Evolutionary conservation across 2,329 filamentous ascomycete genomes (phyloP), one percentile per base, ranked within the genome.

Genomic region (Exophiala phaeomuriformis): DNA sequence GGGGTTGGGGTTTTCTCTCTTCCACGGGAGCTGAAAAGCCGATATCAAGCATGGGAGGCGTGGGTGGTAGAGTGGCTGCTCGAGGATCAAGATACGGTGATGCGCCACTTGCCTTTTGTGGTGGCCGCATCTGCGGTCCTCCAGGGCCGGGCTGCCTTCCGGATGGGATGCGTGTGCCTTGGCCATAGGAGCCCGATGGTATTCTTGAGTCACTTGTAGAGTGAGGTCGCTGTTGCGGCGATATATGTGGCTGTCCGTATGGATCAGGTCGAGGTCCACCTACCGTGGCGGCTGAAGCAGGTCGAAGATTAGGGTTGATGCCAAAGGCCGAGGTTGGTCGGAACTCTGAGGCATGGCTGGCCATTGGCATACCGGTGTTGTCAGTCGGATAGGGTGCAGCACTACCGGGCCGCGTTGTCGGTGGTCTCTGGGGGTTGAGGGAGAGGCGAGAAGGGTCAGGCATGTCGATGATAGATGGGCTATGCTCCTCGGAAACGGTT

Each of bases 21-120:
- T 75, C 72, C 32, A 71, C 63, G 6, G 74, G 74, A 39, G 74
- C 74, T 29, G 72, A 72, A 55, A 71, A 76, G 29, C 74, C 74
- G 57, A 76, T 71, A 57, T 76, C 73, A 29, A 75, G 57, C 35
- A 72, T 65, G 39, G 67, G 61, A 39, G 64, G 63, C 44, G 66
- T 63, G 33, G 61, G 63, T 44, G 56, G 60, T 58, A 50, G 53
- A 5, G 48, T 52, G 29, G 46, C 41, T 42, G 47, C 47, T 19
- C 50, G 47, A 7, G 55, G 50, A 9, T 54, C 47, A 29, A 57
- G 50, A 51, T 62, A 56, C 3, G 60, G 60, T 30, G 60, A 62
- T 8, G 47, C 28, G 6, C 58, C 62, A 28, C 52, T 60, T n/a
- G 69, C 66, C 51, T 65, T 67, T 32, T 61, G 51, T 45, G 67